phyloP scores from a whole-genome alignment of 495 filamentous ascomycete species.

The Xylaria intraflava region DNA sequence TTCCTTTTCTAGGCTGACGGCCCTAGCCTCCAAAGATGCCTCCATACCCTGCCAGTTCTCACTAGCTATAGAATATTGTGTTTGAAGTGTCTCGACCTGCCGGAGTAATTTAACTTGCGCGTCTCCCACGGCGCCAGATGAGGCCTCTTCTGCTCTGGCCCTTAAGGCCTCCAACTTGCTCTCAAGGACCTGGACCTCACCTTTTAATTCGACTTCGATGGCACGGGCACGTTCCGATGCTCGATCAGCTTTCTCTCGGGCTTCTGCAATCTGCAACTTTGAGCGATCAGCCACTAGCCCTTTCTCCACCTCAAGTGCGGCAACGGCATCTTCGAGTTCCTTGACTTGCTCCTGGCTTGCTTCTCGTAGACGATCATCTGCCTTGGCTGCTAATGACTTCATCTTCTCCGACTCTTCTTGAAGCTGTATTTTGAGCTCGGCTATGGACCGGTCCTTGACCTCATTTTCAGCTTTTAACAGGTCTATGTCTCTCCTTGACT shows the following conservation, averaged over 20 bases:
- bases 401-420: conserved; percentile 60
- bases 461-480: conserved; percentile 57
- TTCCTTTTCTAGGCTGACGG: conserved; percentile 77
- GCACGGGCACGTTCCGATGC: conserved; percentile 65
- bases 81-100: conserved; percentile 93
- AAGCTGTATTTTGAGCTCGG: conserved; percentile 63
- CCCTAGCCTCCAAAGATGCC: conserved; percentile 65
- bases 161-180: conserved; percentile 86
- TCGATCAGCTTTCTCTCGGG: conserved; percentile 65
- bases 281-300: conserved; percentile 62
- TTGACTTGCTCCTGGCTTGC: conserved; percentile 57
- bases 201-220: conserved; percentile 71
- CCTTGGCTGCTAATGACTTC: conserved; percentile 58
- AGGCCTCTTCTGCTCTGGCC: conserved; percentile 80
- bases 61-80: conserved; percentile 86
- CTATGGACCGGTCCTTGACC: conserved; percentile 57
- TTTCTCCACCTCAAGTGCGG: conserved; percentile 68
- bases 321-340: conserved; percentile 68
- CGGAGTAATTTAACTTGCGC: conserved; percentile 84
- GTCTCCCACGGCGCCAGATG: conserved; percentile 72
- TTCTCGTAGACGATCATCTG: conserved; percentile 60
- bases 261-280: conserved; percentile 59
- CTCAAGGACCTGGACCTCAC: conserved; percentile 77
- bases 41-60: conserved; percentile 98
- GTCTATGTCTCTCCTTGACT: conserved; percentile 66